Conservation (phyloP, 1,284 basidiomycete species). For the Irpex rosettiformis region DNA sequence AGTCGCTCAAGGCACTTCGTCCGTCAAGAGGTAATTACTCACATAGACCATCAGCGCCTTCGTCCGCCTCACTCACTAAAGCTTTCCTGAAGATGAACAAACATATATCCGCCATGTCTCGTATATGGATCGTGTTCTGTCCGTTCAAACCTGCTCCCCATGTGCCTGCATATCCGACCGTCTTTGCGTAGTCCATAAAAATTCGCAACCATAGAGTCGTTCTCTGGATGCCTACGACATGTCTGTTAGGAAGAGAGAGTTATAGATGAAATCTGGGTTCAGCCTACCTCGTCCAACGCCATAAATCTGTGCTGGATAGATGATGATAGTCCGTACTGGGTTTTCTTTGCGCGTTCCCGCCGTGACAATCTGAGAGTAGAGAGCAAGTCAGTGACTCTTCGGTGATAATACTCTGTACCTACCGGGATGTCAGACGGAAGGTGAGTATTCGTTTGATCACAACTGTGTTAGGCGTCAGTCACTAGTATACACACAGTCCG, state of each 20-base stretch:
- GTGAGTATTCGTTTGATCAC: slow-evolving; percentile 31
- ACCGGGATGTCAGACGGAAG: slow-evolving; percentile 34
- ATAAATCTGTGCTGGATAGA: slow-evolving; percentile 37
- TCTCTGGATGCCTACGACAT: slow-evolving; percentile 29
- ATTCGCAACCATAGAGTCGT: slow-evolving; percentile 31
- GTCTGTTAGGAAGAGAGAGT: not conserved
- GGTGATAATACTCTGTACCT: not conserved
- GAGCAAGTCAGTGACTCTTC: not conserved
- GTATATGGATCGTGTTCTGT: slow-evolving; percentile 38
- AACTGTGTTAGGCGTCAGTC: slow-evolving; percentile 1
- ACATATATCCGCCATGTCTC: slow-evolving; percentile 32
- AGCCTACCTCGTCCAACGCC: slow-evolving; percentile 35
- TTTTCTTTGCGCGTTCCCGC: slow-evolving; percentile 37
- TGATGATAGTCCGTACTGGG: slow-evolving; percentile 39
- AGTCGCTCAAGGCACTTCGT: slow-evolving; percentile 22
- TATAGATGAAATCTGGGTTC: not conserved
- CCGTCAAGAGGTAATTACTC: slow-evolving; percentile 4
- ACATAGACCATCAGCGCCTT: slow-evolving; percentile 38
- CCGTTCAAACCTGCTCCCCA: slow-evolving; percentile 37
- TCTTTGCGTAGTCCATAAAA: slow-evolving; percentile 30
- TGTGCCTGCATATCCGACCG: slow-evolving; percentile 32
- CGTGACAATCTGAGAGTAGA: slow-evolving; percentile 30
- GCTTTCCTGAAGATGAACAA: slow-evolving; percentile 34
- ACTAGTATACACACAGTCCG: not conserved
- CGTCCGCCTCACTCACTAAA: slow-evolving; percentile 35